A percentile compares a stretch with the other conserved stretches of the same genome.
phyloP scores from a whole-genome alignment of 768 basidiomycete species.

The Termitomyces heimii region DNA sequence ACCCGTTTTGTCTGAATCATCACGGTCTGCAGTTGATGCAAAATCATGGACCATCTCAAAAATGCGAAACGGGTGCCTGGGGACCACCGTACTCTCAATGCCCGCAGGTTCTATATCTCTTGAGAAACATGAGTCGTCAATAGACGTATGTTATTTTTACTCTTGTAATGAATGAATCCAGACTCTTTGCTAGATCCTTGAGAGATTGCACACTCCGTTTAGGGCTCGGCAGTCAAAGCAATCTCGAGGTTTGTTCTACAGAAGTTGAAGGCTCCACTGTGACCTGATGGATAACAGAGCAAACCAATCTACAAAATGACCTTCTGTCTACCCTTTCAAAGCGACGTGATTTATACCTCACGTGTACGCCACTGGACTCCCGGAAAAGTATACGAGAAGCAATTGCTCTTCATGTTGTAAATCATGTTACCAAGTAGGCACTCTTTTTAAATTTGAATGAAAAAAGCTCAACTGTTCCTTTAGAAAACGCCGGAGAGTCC shows the following conservation, averaged over 20 bases:
- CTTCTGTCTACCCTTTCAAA: slow-evolving; percentile 60
- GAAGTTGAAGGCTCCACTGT: background rate
- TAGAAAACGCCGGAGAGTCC: slow-evolving; percentile 84
- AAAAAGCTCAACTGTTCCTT: background rate
- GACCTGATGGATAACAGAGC: slow-evolving; percentile 26
- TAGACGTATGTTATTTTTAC: slow-evolving; percentile 21
- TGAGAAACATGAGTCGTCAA: slow-evolving; percentile 20
- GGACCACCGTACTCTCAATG: slow-evolving; percentile 42
- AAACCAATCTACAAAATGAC: slow-evolving; percentile 55
- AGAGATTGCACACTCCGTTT: slow-evolving; percentile 53
- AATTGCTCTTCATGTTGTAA: slow-evolving; percentile 72
- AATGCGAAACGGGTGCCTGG: slow-evolving; percentile 52
- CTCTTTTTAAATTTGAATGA: background rate
- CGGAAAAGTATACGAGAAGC: slow-evolving; percentile 61
- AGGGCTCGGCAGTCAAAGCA: slow-evolving; percentile 46
- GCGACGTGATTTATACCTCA: slow-evolving; percentile 72
- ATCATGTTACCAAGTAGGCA: slow-evolving; percentile 83
- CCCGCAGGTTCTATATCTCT: slow-evolving; percentile 33
- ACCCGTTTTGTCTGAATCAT: slow-evolving; percentile 39
- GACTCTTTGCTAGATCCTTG: slow-evolving; percentile 38
- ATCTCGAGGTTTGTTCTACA: slow-evolving; percentile 36
- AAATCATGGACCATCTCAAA: slow-evolving; percentile 50
- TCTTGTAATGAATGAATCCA: background rate
- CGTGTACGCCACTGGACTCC: slow-evolving; percentile 60
- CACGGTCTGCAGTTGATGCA: slow-evolving; percentile 47